phyloP scores from a whole-genome alignment of 768 basidiomycete species.

The Boletellus ananiceps region DNA sequence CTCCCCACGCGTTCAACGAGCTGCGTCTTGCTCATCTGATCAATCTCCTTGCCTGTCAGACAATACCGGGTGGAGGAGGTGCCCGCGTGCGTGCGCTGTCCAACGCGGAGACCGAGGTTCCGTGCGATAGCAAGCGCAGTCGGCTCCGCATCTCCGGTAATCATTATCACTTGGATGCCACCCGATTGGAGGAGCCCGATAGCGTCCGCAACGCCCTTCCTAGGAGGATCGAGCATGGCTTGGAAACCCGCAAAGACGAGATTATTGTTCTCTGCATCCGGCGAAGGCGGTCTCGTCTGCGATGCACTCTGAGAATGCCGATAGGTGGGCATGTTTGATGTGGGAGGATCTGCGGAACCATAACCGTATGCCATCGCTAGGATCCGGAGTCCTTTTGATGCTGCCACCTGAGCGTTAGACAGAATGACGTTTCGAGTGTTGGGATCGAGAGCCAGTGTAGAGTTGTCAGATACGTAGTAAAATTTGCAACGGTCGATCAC shows the following conservation, averaged over 20 bases:
- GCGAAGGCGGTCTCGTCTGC: conserved; percentile 25
- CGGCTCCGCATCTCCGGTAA: conserved; percentile 90
- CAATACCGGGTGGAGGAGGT: conserved; percentile 36
- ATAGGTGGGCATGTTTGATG: conserved; percentile 16
- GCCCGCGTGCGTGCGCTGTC: conserved; percentile 35
- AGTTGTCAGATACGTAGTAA: conserved; percentile 87
- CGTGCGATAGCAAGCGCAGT: conserved; percentile 88
- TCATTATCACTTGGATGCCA: conserved; percentile 97
- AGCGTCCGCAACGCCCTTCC: conserved; percentile 89
- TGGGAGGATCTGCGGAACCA: conserved; percentile 46
- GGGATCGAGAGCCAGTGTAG: conserved; percentile 74
- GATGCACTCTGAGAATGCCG: conserved; percentile 24
- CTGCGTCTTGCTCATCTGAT: conserved; percentile 77
- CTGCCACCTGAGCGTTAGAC: conserved; percentile 64
- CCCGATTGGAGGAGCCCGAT: conserved; percentile 76
- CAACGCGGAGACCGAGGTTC: conserved; percentile 76
- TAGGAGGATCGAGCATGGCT: conserved; percentile 93
- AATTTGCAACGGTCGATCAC: conserved; percentile 83
- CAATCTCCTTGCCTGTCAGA: conserved; percentile 80
- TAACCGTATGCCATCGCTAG: conserved; percentile 91
- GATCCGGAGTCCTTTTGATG: conserved; percentile 75
- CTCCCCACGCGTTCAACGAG: conserved; percentile 75
- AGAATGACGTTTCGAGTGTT: conserved; percentile 64
- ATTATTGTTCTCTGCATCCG: conserved; percentile 41
- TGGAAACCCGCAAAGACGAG: conserved; percentile 90